Percentiles rank a stretch among this genome's conserved stretches.
Evolutionary conservation across 768 basidiomycete genomes (phyloP).

Genomic region (Tremella yokohamensis): DNA sequence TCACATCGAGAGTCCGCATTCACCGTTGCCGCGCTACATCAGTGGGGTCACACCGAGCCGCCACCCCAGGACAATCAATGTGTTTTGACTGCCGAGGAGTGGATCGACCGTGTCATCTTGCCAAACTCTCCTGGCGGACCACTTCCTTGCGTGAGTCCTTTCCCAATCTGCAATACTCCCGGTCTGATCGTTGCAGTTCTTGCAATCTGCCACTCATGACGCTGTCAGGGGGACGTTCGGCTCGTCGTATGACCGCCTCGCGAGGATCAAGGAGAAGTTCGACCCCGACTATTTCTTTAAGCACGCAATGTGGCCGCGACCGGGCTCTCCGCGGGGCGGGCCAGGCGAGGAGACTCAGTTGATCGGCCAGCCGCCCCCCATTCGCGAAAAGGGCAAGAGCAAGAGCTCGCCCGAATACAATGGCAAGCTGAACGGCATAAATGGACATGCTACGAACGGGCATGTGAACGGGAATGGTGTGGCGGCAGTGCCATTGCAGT

Average conservation of each 20-base stretch:
- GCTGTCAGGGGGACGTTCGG: constrained; percentile 56
- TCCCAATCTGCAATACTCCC: too few species aligned
- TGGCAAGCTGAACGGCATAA: neutral
- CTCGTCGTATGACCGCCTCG: constrained; percentile 68
- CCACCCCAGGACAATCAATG: constrained; percentile 75
- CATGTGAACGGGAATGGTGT: too few species aligned
- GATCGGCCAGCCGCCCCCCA: neutral
- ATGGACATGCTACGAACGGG: too few species aligned
- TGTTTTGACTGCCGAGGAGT: constrained; percentile 78
- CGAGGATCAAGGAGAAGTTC: constrained; percentile 67
- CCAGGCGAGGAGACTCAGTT: constrained; percentile 1
- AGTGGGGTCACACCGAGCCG: constrained; percentile 69
- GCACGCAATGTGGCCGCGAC: constrained; percentile 71
- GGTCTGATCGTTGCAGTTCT: constrained; percentile 34
- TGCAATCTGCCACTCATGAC: constrained; percentile 37
- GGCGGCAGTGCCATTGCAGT: too few species aligned
- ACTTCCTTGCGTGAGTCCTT: constrained; percentile 69
- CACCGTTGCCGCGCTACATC: constrained; percentile 83
- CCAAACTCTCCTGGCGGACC: constrained; percentile 74
- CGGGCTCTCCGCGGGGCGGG: neutral
- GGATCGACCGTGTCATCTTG: constrained; percentile 72
- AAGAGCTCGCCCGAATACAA: neutral
- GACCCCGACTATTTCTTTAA: constrained; percentile 74
- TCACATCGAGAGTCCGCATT: constrained; percentile 74
- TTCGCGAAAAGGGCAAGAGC: constrained; percentile 3